Conservation (phyloP, 108 stramenopile species). For the Stephanodiscus triporus region DNA sequence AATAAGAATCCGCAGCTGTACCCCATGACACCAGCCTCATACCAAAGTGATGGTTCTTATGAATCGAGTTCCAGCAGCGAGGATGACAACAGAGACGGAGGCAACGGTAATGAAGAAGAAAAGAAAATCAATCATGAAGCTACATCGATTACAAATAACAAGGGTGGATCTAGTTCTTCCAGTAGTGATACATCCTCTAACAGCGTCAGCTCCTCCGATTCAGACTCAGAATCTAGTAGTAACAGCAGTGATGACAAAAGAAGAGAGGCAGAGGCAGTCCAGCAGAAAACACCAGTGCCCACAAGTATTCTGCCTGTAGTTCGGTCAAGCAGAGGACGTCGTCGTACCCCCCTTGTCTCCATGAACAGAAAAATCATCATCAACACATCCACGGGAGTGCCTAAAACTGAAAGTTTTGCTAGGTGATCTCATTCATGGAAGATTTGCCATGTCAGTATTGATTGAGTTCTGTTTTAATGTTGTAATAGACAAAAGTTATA, state of each 20-base stretch:
- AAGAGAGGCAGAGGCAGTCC: neutral
- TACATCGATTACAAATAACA: neutral
- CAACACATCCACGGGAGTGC: neutral
- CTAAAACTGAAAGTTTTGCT: neutral
- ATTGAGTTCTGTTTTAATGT: too few relatives aligned
- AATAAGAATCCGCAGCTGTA: neutral
- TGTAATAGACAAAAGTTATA: too few relatives aligned
- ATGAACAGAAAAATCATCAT: conserved; percentile 23
- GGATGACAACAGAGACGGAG: neutral
- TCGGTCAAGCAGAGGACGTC: conserved; percentile 20
- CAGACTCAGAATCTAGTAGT: conserved; percentile 7
- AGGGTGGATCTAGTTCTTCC: conserved; percentile 14
- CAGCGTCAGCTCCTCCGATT: conserved; percentile 22
- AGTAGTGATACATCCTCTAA: conserved; percentile 5
- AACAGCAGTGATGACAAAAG: conserved; percentile 9
- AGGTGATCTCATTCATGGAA: neutral
- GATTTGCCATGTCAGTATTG: neutral
- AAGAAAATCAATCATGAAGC: neutral
- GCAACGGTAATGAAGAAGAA: neutral
- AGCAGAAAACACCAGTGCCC: conserved; percentile 3
- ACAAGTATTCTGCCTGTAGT: neutral
- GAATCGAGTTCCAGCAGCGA: neutral
- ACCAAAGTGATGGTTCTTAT: neutral
- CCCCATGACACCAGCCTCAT: neutral
- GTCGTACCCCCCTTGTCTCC: conserved; percentile 22